Evolutionary conservation across 495 filamentous ascomycete genomes (phyloP), one percentile per base, ranked within the genome.

Genomic region (Jackrogersella minutella): DNA sequence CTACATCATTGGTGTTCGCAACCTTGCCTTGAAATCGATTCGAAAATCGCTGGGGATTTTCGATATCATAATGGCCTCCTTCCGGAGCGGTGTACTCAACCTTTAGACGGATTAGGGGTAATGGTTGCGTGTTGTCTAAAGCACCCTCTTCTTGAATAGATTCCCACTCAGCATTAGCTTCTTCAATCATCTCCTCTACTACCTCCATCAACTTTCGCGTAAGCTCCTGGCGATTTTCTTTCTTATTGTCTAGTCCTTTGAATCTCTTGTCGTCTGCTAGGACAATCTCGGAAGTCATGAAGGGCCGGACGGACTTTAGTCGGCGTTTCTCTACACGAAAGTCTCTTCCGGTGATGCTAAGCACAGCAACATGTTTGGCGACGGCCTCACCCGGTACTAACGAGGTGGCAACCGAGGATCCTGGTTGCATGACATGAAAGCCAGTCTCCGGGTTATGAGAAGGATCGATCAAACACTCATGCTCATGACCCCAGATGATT

Each of bases 371-470:
- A 46, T 97, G 89, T 71, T 99, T 99, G 11, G 92, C 77, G 3
- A 93, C 92, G 5, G 96, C 92, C 77, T 99, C 95, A 11, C 96
- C 94, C 0, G 90, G 89, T 26, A 91, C 86, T 0, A 99, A 80
- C 0, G 96, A 97, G 2, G 95, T 99, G 7, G 94, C 95, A 1
- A 99, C 88, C 1, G 95, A 97, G 0, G 96, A 98, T 3, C 95
- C 95, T 0, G 95, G 95, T 69, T 99, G 95, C 86, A 99, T 97
- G 62, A 99, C 93, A 71, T 93, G 87, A 67, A 98, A 98, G 7
- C 88, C 88, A 59, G 87, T 96, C 74, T 97, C 93, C 0, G 90
- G 86, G 70, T 97, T 97, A 21, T 85, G 82, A 9, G 76, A 71
- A 0, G 95, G 95, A 37, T 96, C 86, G 66, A 98, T 96, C 3